Evolutionary conservation across 208 protist species (phyloP).

Genomic region (Crithidia fasciculata): DNA sequence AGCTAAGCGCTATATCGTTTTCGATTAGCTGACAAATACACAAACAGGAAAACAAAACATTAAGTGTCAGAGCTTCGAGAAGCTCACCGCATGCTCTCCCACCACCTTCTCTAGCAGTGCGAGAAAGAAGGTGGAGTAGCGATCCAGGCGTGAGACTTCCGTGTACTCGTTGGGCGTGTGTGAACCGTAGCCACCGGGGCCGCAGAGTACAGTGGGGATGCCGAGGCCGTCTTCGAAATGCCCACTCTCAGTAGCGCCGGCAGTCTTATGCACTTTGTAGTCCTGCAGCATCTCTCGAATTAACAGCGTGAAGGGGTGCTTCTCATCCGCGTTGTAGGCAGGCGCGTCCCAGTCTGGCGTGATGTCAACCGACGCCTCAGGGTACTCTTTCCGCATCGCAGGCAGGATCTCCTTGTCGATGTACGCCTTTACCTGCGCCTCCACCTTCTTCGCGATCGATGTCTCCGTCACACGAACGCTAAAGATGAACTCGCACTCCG

Average conservation of each 20-base stretch:
- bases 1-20: too few species aligned
- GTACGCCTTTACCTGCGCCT: slow-evolving; percentile 30
- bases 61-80: neutral
- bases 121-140: neutral
- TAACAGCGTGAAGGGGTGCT: slow-evolving; percentile 39
- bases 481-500: slow-evolving; percentile 45
- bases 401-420: slow-evolving; percentile 27
- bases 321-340: slow-evolving; percentile 31
- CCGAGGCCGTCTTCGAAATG: slow-evolving; percentile 44
- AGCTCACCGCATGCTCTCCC: neutral
- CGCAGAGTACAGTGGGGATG: slow-evolving; percentile 45
- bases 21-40: neutral
- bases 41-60: neutral
- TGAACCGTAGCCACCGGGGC: slow-evolving; percentile 42
- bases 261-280: slow-evolving; percentile 17
- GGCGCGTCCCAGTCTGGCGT: slow-evolving; percentile 7
- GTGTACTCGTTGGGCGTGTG: slow-evolving; percentile 55
- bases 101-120: neutral
- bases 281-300: slow-evolving; percentile 10
- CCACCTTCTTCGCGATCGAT: slow-evolving; percentile 15
- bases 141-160: slow-evolving; percentile 19
- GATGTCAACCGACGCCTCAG: slow-evolving; percentile 23
- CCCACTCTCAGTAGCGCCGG: slow-evolving; percentile 46
- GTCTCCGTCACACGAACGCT: slow-evolving; percentile 31
- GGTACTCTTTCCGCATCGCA: slow-evolving; percentile 37